Evolutionary conservation across 768 basidiomycete genomes (phyloP).

Genomic region (Pleurotus djamor): DNA sequence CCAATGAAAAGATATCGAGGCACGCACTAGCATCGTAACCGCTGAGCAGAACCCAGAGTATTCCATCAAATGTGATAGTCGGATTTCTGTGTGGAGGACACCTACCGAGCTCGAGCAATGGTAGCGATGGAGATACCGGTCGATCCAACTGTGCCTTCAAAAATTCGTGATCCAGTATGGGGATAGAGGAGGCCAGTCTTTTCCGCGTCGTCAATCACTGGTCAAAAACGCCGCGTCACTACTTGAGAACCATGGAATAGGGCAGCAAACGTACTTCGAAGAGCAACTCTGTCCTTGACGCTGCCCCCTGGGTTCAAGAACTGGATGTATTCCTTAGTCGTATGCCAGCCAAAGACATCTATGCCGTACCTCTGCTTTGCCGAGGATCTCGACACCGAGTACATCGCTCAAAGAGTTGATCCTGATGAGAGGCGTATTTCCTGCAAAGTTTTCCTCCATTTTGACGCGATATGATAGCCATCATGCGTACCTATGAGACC

Average conservation of each 20-base stretch:
- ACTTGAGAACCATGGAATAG: background rate
- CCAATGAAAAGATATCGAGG: conserved; percentile 1
- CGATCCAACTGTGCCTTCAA: conserved; percentile 96
- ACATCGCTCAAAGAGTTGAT: conserved; percentile 91
- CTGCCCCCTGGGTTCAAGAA: conserved; percentile 97
- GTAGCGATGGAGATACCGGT: conserved; percentile 97
- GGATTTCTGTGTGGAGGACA: conserved; percentile 14
- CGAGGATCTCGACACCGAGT: conserved; percentile 93
- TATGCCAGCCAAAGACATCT: background rate
- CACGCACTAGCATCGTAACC: conserved; percentile 84
- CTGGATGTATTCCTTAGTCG: no score
- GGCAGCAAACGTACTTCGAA: conserved; percentile 61
- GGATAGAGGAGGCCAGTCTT: conserved; percentile 78
- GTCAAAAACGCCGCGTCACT: background rate
- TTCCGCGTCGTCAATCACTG: conserved; percentile 96
- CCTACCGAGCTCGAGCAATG: conserved; percentile 83
- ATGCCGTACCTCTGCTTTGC: conserved; percentile 81
- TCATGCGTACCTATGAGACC: conserved; percentile 76
- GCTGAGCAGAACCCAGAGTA: conserved; percentile 33
- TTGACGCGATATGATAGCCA: background rate
- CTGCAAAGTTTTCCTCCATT: conserved; percentile 32
- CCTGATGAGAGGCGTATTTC: conserved; percentile 91
- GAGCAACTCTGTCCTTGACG: conserved; percentile 96
- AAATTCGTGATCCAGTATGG: conserved; percentile 87
- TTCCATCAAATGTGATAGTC: background rate